Evolutionary conservation across 129 eudicot species (phyloP).

Genomic region (Deinandra increscens): DNA sequence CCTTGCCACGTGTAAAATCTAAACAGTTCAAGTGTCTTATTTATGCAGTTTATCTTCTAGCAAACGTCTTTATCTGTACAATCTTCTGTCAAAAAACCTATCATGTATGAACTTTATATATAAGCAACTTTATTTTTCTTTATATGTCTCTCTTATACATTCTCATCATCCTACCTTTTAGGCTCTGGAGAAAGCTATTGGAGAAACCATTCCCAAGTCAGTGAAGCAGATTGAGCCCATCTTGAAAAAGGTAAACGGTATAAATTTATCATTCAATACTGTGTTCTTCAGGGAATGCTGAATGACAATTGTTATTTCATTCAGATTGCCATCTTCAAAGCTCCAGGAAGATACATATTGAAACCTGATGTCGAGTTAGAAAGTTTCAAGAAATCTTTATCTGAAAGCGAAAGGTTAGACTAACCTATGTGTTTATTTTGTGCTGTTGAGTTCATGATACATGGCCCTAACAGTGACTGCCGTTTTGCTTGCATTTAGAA

Average conservation of each 20-base stretch:
- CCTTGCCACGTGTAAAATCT: background rate
- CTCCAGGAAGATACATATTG: constrained; percentile 83
- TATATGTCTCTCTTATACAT: background rate
- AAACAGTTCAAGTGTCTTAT: background rate
- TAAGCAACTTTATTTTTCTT: background rate
- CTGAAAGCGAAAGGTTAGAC: constrained; percentile 70
- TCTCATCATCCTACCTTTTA: constrained; percentile 26
- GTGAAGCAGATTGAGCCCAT: constrained; percentile 73
- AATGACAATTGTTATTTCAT: constrained; percentile 23
- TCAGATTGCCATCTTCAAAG: constrained; percentile 74
- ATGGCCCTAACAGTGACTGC: constrained; percentile 1
- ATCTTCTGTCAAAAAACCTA: background rate
- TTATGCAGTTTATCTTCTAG: background rate
- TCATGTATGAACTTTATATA: background rate
- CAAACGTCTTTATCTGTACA: background rate
- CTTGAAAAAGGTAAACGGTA: constrained; percentile 53
- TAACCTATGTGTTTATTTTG: background rate
- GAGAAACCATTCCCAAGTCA: constrained; percentile 54
- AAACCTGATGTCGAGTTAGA: constrained; percentile 66
- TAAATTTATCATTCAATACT: background rate
- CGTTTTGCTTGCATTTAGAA: background rate
- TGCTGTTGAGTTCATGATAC: background rate
- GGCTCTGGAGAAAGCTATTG: constrained; percentile 76
- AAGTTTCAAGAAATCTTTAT: constrained; percentile 44
- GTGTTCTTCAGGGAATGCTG: constrained; percentile 17